phyloP scores from a whole-genome alignment of 495 filamentous ascomycete species.

The Letharia columbiana region DNA sequence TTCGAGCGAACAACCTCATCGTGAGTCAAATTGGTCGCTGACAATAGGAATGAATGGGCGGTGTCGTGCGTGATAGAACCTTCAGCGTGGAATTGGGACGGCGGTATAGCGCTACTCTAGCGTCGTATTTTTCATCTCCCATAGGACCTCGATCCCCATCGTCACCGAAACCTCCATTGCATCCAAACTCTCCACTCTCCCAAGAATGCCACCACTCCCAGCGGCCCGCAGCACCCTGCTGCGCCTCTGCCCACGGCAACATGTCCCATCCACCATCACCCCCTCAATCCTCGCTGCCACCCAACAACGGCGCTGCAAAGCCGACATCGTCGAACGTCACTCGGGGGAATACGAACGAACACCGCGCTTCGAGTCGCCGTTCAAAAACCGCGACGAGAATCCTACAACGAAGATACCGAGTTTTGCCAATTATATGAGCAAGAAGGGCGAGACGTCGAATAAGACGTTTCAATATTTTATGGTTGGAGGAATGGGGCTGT shows the following conservation, averaged over 20 bases:
- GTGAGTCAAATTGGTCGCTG: not conserved
- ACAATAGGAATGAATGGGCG: not conserved
- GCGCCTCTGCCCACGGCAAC: slow-evolving; percentile 44
- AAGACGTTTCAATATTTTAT: slow-evolving; percentile 95
- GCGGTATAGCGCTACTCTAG: slow-evolving; percentile 1
- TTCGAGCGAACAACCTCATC: not conserved
- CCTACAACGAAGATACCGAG: slow-evolving; percentile 71
- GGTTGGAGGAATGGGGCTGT: slow-evolving; percentile 88
- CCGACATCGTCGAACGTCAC: slow-evolving; percentile 29
- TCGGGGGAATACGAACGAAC: slow-evolving; percentile 34
- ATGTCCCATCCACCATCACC: slow-evolving; percentile 27
- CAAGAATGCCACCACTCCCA: slow-evolving; percentile 43
- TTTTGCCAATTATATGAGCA: slow-evolving; percentile 79
- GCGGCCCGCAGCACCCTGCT: slow-evolving; percentile 42
- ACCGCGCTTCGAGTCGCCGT: slow-evolving; percentile 45
- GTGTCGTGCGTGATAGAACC: slow-evolving; percentile 8
- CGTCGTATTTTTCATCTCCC: not conserved
- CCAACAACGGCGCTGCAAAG: slow-evolving; percentile 41
- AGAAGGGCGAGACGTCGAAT: slow-evolving; percentile 54
- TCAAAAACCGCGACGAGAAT: slow-evolving; percentile 34
- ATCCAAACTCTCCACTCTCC: slow-evolving; percentile 6
- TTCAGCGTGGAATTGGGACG: slow-evolving; percentile 9
- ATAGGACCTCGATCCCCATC: not conserved
- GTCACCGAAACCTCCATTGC: not conserved
- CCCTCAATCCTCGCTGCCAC: slow-evolving; percentile 34